These are phyloP conservation scores for Tetrahymena borealis DNA, from an alignment of 73 alveolate species.

Conservation along the genomic window DNA sequence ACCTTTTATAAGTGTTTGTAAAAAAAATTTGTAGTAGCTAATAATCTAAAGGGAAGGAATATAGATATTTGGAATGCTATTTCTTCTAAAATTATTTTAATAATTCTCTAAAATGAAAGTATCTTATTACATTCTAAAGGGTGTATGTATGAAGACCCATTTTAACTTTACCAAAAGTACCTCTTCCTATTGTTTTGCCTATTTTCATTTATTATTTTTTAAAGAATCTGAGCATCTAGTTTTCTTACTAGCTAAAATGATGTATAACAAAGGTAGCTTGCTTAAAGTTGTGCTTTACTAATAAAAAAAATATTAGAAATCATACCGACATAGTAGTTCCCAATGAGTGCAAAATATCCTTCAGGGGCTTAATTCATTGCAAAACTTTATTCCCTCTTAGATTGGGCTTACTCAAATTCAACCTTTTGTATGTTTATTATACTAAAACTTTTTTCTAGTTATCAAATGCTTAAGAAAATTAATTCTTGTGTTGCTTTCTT, in stretches of 20 bases:
- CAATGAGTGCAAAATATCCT: background rate
- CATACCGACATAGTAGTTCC: background rate
- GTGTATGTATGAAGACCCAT: constrained; percentile 18
- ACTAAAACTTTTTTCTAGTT: background rate
- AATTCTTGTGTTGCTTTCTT: background rate
- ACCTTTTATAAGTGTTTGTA: constrained; percentile 39
- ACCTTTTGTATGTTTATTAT: background rate
- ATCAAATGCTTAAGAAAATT: background rate
- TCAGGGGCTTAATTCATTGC: background rate
- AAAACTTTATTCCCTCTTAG: background rate
- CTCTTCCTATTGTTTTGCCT: background rate
- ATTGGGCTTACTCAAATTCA: too few species aligned
- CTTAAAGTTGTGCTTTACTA: background rate
- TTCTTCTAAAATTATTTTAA: too few species aligned
- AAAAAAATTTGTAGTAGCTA: background rate
- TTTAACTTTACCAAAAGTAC: constrained; percentile 41
- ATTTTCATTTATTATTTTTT: background rate
- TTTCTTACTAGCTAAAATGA: too few species aligned
- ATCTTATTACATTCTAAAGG: constrained; percentile 13
- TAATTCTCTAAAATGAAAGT: too few species aligned
- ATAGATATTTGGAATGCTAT: too few species aligned
- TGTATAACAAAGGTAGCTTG: too few species aligned
- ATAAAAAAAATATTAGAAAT: background rate
- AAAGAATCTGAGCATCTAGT: too few species aligned
- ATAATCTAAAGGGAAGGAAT: too few species aligned